Evolutionary conservation across 2,329 filamentous ascomycete genomes (phyloP).

Genomic region (Daldinia eschscholtzii): DNA sequence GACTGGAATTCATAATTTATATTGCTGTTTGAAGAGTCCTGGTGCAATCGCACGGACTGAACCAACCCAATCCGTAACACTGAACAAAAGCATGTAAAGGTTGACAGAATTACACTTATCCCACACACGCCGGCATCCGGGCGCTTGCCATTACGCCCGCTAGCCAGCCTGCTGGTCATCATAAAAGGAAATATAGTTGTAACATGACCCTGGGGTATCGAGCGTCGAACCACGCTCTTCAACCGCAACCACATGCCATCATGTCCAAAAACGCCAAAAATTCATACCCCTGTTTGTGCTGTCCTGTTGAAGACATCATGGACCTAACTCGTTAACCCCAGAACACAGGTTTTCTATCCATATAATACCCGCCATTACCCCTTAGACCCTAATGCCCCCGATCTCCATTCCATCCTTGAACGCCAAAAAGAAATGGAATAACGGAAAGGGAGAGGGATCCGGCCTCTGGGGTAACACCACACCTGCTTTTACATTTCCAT

Average conservation of each 20-base stretch:
- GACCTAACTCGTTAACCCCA: not conserved
- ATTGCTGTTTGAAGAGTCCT: not conserved
- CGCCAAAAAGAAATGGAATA: slow-evolving; percentile 32
- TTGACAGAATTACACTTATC: slow-evolving; percentile 8
- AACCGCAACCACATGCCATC: slow-evolving; percentile 17
- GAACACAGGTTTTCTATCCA: not conserved
- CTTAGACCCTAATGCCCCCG: slow-evolving; percentile 8
- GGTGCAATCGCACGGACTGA: not conserved
- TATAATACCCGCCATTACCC: slow-evolving; percentile 8
- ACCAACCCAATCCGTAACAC: not conserved
- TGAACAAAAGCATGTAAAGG: not conserved
- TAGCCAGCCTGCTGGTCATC: not conserved
- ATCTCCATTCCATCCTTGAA: slow-evolving; percentile 22
- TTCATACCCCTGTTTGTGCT: slow-evolving; percentile 25
- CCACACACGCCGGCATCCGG: not conserved
- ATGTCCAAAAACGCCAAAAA: slow-evolving; percentile 30
- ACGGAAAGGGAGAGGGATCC: slow-evolving; percentile 17
- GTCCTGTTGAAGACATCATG: slow-evolving; percentile 36
- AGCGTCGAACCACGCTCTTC: slow-evolving; percentile 33
- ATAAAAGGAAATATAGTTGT: slow-evolving; percentile 4
- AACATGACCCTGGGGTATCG: slow-evolving; percentile 27
- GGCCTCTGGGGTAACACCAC: not conserved
- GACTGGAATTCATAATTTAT: slow-evolving; percentile 13
- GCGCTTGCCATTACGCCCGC: not conserved
- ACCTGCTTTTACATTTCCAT: slow-evolving; percentile 68